Base-by-base conservation (phyloP, 2,329 filamentous ascomycete species). In the Ophiostoma sp. region DNA sequence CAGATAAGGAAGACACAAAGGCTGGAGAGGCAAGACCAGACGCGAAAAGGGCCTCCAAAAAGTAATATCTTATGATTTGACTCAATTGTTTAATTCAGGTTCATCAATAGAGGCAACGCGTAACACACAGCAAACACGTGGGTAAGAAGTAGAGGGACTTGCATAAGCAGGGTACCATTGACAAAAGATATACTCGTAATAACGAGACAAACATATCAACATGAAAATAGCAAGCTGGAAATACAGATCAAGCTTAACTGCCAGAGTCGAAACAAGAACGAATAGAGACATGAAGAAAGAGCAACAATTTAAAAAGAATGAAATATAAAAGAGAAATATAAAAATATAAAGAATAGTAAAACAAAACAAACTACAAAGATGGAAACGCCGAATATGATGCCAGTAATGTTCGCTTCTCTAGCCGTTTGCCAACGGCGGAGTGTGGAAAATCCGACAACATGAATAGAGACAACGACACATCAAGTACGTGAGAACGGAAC, bases 311-410 rank as follows among this genome's bases (percentile, higher is more conserved):
- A 68, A 52, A 33, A 31, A 33, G 31, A 52, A 60, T 57, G 8
- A 27, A 17, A 35, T 6, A 66, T 8, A 52, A 33, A 65, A 64
- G 1, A 62, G 3, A 3, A 65, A 54, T 15, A 20, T 54, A 48
- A 36, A 68, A 57, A 44, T 15, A 64, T 20, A 67, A 66, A 48
- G 31, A 7, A 60, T n/a, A 64, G 48, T 52, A 8, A 69, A 20
- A 31, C 13, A 68, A 20, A 13, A 39, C 8, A 70, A 57, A 52
- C 54, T 13, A 35, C 6, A 67, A 71, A 68, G 7, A 68, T 33
- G 44, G 20, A 68, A 72, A 70, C 62, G 67, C 67, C 67, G 62
- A 68, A 68, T 70, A 70, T 52, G 54, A 71, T 71, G 66, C 66
- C 65, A 67, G 54, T 57, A 36, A 68, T 36, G 68, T 11, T 64